Evolutionary conservation across 2,329 filamentous ascomycete species (phyloP), one percentile per base, ranked within the genome.

Genomic region (Ilyonectria destructans): DNA sequence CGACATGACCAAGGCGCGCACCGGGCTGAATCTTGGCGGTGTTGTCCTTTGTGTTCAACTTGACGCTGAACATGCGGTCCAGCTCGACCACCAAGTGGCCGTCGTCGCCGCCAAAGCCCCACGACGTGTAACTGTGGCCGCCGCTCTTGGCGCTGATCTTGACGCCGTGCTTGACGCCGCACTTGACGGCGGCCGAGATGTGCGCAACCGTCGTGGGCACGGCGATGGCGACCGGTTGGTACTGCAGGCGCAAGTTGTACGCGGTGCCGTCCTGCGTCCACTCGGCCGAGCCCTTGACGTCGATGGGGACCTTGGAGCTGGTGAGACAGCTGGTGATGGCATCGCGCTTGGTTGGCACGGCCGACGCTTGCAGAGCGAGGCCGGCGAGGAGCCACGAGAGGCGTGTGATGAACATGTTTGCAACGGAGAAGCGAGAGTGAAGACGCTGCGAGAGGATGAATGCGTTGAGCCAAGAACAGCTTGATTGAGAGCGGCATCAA

Each of bases 71-170:
- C 74, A 85, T 77, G 17, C 78, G 77, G n/a, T 83, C 79, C 9
- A 85, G 70, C 65, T 84, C 80, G 15, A 85, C 75, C 45, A 85
- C 75, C 10, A 85, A 72, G 37, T 80, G 80, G 1, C 82, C 82
- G 59, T 85, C 78, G 48, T 79, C 75, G n/a, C 83, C 83, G 0
- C 83, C 82, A 19, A 80, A 79, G 60, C 85, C 84, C 58, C 84
- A 85, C 29, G 85, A 87, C 0, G 80, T 87, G 74, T 87, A 89
- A 52, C 83, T 85, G 69, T 89, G 87, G 2, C 87, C 87, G 4
- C 87, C 87, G 56, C 83, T 83, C 70, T 84, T 84, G 6, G 86
- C 80, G 48, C 85, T 86, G 1, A 89, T 85, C 61, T 86, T 85
- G 60, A 86, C 76, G 2, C 79, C 78, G 56, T 79, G 73, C 31